Conservation (phyloP, 192 early-diverging fungal genomes). For the Rhizophagus prolifer region DNA sequence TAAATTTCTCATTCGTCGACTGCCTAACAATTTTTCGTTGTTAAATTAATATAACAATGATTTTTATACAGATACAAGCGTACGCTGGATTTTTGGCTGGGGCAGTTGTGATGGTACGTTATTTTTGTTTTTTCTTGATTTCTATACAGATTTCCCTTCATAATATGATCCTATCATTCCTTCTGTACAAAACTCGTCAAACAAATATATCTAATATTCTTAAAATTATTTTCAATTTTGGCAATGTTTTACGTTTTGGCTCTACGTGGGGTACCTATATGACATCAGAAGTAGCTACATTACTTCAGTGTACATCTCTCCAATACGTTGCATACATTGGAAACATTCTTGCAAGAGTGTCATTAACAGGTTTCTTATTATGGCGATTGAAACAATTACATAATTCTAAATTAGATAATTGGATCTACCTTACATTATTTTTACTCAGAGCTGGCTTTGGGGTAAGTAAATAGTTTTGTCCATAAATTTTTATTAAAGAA, state of each 20-base stretch:
- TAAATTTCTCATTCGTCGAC: no score
- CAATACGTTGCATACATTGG: neutral
- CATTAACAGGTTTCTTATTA: conserved; percentile 15
- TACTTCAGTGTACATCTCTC: neutral
- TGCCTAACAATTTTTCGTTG: no score
- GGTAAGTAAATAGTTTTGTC: neutral
- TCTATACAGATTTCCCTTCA: conserved; percentile 1
- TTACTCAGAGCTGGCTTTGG: neutral
- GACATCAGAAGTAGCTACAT: no score
- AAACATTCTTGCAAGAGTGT: neutral
- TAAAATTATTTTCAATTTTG: conserved; percentile 24
- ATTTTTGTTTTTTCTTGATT: no score
- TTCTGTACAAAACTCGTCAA: neutral
- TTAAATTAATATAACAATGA: no score
- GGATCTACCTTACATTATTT: neutral
- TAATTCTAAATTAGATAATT: neutral
- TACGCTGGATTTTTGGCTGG: no score
- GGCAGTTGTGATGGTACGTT: no score
- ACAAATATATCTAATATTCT: conserved; percentile 7
- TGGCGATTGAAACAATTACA: conserved; percentile 24
- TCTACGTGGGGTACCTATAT: no score
- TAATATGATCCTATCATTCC: conserved; percentile 2
- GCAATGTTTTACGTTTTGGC: neutral
- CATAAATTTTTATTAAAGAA: no score
- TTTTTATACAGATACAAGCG: no score